Conservation (phyloP, 352 stramenopile species). For the Pythium myriotylum region DNA sequence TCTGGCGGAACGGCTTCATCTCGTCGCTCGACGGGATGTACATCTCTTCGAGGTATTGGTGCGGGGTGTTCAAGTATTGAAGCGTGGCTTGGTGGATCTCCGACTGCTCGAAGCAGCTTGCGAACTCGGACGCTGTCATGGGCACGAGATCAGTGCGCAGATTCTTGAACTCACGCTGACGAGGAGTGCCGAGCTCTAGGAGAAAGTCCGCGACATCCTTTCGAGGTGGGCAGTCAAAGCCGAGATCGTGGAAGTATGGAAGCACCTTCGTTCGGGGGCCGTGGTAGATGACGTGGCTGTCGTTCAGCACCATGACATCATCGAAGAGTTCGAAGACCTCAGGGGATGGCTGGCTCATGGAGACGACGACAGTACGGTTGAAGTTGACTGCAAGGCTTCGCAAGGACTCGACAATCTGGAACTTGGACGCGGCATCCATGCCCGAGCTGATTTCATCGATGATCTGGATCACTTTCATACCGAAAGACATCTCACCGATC, state of each 20-base stretch:
- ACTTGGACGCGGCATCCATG: conserved; percentile 82
- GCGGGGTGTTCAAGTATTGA: conserved; percentile 36
- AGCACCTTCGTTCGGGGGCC: conserved; percentile 42
- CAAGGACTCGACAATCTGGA: conserved; percentile 88
- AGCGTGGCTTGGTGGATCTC: conserved; percentile 53
- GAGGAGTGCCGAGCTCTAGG: conserved; percentile 36
- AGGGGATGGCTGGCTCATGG: conserved; percentile 44
- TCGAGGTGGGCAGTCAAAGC: conserved; percentile 40
- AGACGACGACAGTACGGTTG: conserved; percentile 48
- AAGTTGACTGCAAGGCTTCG: conserved; percentile 50
- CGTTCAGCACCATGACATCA: conserved; percentile 54
- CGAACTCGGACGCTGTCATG: conserved; percentile 42
- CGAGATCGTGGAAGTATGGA: conserved; percentile 54
- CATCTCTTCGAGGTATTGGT: conserved; percentile 7
- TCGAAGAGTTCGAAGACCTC: conserved; percentile 65
- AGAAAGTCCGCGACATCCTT: conserved; percentile 41
- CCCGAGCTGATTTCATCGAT: conserved; percentile 90
- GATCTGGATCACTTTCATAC: conserved; percentile 53
- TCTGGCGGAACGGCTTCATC: conserved; percentile 47
- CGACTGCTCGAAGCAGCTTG: conserved; percentile 50
- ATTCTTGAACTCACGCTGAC: conserved; percentile 37
- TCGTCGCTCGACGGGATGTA: conserved; percentile 20
- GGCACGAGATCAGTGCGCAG: conserved; percentile 18
- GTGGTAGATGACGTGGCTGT: conserved; percentile 58
- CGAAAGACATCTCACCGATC: conserved; percentile 68